Evolutionary conservation across 2,329 filamentous ascomycete genomes (phyloP).

Genomic region (Aspergillus ruber): DNA sequence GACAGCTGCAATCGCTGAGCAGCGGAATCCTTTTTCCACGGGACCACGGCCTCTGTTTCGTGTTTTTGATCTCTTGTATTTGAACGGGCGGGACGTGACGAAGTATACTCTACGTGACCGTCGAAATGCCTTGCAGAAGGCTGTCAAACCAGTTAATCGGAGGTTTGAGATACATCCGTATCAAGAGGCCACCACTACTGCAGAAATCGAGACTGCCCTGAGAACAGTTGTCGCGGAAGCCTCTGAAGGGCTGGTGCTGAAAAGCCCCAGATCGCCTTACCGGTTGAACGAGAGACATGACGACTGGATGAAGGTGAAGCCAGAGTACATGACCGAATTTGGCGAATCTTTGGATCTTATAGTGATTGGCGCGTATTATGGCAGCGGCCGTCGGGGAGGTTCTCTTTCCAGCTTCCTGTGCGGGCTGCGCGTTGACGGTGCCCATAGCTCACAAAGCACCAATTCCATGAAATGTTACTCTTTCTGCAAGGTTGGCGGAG

Average conservation of each 20-base stretch:
- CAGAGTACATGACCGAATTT: conserved; percentile 96
- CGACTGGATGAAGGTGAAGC: conserved; percentile 98
- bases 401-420: conserved; percentile 82
- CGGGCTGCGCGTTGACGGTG: conserved; percentile 68
- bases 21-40: conserved; percentile 61
- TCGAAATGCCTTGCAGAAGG: conserved; percentile 64
- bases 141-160: conserved; percentile 63
- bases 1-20: conserved; percentile 74
- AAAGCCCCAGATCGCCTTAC: conserved; percentile 86
- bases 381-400: conserved; percentile 77
- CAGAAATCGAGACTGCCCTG: conserved; percentile 71
- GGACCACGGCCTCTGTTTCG: conserved; percentile 71
- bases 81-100: conserved; percentile 76
- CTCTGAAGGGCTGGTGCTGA: conserved; percentile 85
- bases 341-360: conserved; percentile 88
- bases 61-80: conserved; percentile 83
- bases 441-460: conserved; percentile 50
- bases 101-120: conserved; percentile 78
- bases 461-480: conserved; percentile 74
- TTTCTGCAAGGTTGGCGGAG: conserved; percentile 98
- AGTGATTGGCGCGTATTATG: conserved; percentile 87
- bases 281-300: conserved; percentile 83
- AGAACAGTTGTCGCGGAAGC: conserved; percentile 78
- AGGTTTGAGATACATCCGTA: conserved; percentile 79
- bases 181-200: conserved; percentile 57